These are phyloP conservation scores for Talaromyces sp. DNA, from an alignment of 2,329 filamentous ascomycete genomes.

Conservation along the genomic window DNA sequence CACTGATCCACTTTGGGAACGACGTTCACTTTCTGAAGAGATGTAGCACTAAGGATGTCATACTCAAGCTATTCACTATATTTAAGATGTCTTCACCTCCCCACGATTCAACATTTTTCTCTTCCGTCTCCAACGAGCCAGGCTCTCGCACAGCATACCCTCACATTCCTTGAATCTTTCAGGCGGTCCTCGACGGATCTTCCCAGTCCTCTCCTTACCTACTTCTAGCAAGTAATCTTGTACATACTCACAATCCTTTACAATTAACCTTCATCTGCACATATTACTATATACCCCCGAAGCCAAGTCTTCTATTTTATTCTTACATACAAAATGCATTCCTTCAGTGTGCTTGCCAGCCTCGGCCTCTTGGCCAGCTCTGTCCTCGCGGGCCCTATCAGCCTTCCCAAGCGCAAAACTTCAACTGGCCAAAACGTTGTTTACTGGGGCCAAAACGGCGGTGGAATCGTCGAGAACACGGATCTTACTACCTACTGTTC, in stretches of 20 bases:
- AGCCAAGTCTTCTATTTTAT: background rate
- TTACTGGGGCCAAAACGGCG: slow-evolving; percentile 19
- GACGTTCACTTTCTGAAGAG: background rate
- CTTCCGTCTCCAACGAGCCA: background rate
- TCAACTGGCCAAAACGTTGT: slow-evolving; percentile 10
- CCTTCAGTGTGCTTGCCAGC: slow-evolving; percentile 1
- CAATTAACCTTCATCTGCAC: slow-evolving; percentile 5
- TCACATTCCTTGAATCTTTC: slow-evolving; percentile 12
- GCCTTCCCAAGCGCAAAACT: slow-evolving; percentile 5
- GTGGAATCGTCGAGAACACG: slow-evolving; percentile 14
- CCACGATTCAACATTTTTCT: background rate
- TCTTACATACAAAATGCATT: slow-evolving; percentile 4
- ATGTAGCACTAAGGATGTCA: background rate
- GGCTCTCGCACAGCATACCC: slow-evolving; percentile 5
- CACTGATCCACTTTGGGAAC: slow-evolving; percentile 3
- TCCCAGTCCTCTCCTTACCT: slow-evolving; percentile 10
- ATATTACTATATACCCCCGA: slow-evolving; percentile 3
- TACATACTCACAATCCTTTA: slow-evolving; percentile 8
- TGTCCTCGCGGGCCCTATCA: slow-evolving; percentile 10
- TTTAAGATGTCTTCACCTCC: background rate
- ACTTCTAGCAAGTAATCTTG: background rate
- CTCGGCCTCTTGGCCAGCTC: slow-evolving; percentile 10
- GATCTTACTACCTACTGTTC: slow-evolving; percentile 34
- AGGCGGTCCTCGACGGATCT: slow-evolving; percentile 11
- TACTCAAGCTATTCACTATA: background rate